phyloP scores from a whole-genome alignment of 2,329 filamentous ascomycete genomes.

The Paraphaeosphaeria sporulosa region DNA sequence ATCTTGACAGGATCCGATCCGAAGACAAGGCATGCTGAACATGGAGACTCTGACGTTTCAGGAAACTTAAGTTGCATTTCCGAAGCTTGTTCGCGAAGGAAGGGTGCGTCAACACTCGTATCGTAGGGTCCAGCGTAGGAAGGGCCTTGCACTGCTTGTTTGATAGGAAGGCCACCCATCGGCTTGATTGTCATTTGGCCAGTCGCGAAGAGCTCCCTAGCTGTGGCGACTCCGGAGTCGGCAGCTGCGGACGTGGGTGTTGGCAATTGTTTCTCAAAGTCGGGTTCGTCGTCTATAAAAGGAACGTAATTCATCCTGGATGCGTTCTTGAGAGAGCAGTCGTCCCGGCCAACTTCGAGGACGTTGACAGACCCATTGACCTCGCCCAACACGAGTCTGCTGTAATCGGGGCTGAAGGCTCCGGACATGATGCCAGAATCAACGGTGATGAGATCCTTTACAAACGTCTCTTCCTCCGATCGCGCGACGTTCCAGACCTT shows the following conservation, averaged over 20 bases:
- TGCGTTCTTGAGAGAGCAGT: slow-evolving; percentile 36
- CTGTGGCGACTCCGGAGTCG: slow-evolving; percentile 37
- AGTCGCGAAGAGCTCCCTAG: slow-evolving; percentile 36
- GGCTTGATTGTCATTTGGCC: slow-evolving; percentile 46
- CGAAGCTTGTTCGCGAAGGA: slow-evolving; percentile 37
- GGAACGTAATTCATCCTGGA: slow-evolving; percentile 39
- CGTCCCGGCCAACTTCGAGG: slow-evolving; percentile 53
- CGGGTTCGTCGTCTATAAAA: slow-evolving; percentile 20
- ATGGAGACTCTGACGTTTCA: slow-evolving; percentile 25
- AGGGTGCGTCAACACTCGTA: slow-evolving; percentile 29
- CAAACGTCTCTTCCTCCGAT: slow-evolving; percentile 58
- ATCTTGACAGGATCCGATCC: slow-evolving; percentile 29
- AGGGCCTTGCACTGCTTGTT: slow-evolving; percentile 56
- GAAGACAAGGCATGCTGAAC: slow-evolving; percentile 14
- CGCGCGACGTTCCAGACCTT: slow-evolving; percentile 67
- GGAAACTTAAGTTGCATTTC: slow-evolving; percentile 43
- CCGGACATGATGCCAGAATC: slow-evolving; percentile 65
- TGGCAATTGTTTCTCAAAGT: not conserved
- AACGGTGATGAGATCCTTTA: slow-evolving; percentile 59
- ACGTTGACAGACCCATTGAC: slow-evolving; percentile 63
- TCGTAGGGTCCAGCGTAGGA: slow-evolving; percentile 52
- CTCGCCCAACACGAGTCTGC: slow-evolving; percentile 65
- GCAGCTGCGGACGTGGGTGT: slow-evolving; percentile 7
- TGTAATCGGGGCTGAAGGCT: slow-evolving; percentile 63
- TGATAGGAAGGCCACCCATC: slow-evolving; percentile 53